Conservation (phyloP, 257 asterid genomes). For the Anisodus acutangulus region DNA sequence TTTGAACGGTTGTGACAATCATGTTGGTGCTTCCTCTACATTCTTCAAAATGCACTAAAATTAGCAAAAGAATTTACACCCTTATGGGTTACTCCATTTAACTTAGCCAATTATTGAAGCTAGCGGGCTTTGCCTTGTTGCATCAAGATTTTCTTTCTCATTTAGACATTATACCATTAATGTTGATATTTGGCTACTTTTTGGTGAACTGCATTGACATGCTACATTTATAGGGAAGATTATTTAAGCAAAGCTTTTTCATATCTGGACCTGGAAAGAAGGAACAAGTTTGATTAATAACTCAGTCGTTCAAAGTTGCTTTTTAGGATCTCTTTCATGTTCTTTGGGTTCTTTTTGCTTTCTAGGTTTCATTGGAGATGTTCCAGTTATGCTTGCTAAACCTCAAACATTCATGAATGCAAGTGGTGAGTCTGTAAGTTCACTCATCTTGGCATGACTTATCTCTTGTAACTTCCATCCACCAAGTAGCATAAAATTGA, state of each 20-base stretch:
- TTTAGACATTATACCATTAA: not conserved
- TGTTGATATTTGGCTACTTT: not conserved
- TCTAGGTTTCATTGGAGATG: constrained; percentile 81
- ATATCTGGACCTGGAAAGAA: not conserved
- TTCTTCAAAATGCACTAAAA: constrained; percentile 14
- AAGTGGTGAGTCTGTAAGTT: constrained; percentile 99
- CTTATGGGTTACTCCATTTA: no score
- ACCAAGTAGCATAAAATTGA: constrained; percentile 30
- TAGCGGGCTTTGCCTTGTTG: not conserved
- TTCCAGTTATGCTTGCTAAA: constrained; percentile 90
- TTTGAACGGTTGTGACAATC: not conserved
- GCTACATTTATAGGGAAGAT: not conserved
- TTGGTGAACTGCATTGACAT: not conserved
- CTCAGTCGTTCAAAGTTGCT: not conserved
- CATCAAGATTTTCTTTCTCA: not conserved
- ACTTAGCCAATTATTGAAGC: not conserved
- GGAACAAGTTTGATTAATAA: not conserved
- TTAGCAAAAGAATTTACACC: not conserved
- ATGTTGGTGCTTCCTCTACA: not conserved
- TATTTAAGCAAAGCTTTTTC: not conserved
- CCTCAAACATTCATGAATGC: constrained; percentile 98
- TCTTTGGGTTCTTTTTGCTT: constrained; percentile 8
- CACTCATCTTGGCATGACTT: constrained; percentile 40
- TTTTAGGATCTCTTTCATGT: constrained; percentile 18
- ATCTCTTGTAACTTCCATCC: constrained; percentile 23